Evolutionary conservation across 2,329 filamentous ascomycete species (phyloP), one percentile per base, ranked within the genome.

Genomic region (Apiospora rasikravindrae): DNA sequence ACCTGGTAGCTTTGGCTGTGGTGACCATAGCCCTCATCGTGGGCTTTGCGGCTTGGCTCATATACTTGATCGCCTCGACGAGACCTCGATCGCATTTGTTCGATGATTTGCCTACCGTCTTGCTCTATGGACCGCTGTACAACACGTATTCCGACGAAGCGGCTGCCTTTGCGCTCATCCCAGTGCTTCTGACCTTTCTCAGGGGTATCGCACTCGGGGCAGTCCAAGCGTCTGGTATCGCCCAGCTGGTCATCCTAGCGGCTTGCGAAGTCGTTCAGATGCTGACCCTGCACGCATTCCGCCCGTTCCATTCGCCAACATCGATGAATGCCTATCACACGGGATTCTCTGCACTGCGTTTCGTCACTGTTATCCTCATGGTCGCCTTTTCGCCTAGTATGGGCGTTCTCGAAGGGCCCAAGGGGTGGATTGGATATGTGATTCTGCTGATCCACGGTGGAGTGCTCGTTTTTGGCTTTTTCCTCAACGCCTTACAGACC

Each of bases 311-410:
- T 73, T 91, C 92, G 1, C 91, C 95, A 29, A 98, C 96, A 0
- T 98, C 96, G 40, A 99, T 99, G 96, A 98, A 98, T 80, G 90
- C 94, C 13, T 98, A 98, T 76, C 95, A 98, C 78, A 94, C 93
- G 1, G 90, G 95, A 74, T 98, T 98, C 81, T 90, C 95, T 0
- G 84, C 88, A 2, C 85, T 97, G 19, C 91, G 96, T 45, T 91
- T 98, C 44, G 83, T 94, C 67, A 92, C 92, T 0, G 88, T 95
- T 67, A 85, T 96, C 71, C 84, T 96, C 71, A 94, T 93, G 86
- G 89, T 95, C 45, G 87, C 95, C 0, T 99, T 99, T 81, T 90
- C 95, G 16, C 94, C 96, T 1, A 92, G 93, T 0, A 87, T 99
- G 3, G 92, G 91, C 29, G 91, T 98, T 6, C 89, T 89, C 0